Conservation (phyloP, 805 yeast genomes). For the Candida alai region DNA sequence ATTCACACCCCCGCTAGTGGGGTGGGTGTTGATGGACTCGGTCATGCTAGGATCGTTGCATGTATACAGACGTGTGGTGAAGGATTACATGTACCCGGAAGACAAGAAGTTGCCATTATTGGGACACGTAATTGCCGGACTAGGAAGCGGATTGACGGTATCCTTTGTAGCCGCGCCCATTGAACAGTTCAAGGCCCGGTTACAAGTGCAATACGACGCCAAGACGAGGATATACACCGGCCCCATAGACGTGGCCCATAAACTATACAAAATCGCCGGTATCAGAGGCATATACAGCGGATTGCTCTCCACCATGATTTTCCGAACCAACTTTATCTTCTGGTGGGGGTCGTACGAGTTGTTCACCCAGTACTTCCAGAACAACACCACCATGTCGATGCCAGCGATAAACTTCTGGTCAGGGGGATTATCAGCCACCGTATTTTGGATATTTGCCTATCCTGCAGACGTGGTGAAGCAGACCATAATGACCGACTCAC, state of each 20-base stretch:
- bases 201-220: conserved; percentile 88
- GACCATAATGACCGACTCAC: conserved; percentile 75
- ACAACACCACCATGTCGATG: conserved; percentile 59
- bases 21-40: conserved; percentile 93
- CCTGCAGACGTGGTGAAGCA: conserved; percentile 89
- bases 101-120: conserved; percentile 61
- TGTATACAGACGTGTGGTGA: conserved; percentile 64
- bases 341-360: conserved; percentile 95
- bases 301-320: conserved; percentile 77
- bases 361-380: conserved; percentile 64
- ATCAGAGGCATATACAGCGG: conserved; percentile 77
- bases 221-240: conserved; percentile 64
- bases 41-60: conserved; percentile 86
- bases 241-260: conserved; percentile 70
- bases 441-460: conserved; percentile 86
- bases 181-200: conserved; percentile 81
- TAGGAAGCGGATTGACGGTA: conserved; percentile 91
- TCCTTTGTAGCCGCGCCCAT: conserved; percentile 95
- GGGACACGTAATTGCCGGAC: conserved; percentile 71
- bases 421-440: conserved; percentile 83
- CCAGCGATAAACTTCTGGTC: conserved; percentile 85
- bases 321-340: conserved; percentile 79
- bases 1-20: conserved; percentile 87
- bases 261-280: conserved; percentile 58
- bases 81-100: conserved; percentile 60